Base-by-base conservation (phyloP, 2,329 filamentous ascomycete species). In the Aureobasidium musti region DNA sequence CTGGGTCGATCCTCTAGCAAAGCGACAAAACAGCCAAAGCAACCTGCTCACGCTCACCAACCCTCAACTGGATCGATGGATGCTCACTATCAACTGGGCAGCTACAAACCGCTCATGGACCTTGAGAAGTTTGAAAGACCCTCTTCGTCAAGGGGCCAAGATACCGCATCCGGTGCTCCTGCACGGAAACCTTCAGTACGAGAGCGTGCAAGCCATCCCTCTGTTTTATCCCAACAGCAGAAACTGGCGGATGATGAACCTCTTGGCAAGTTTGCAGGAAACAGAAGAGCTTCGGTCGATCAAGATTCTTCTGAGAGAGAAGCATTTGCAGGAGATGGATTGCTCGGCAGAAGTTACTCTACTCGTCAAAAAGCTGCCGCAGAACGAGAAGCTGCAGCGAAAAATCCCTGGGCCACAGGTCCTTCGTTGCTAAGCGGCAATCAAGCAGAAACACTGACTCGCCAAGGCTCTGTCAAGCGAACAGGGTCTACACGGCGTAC, bases 51-150 rank as follows among this genome's bases (percentile, higher is more conserved):
- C 28, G 39, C 47, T 10, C 66, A 69, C 39, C 68, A 69, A 30
- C 64, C 67, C 30, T 67, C 65, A 45, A 72, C 72, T 50, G 53
- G 56, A 28, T 82, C 80, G 13, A 75, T 78, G 33, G 78, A 82
- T 76, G 71, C 85, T 79, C 65, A 90, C 82, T 81, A 86, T 79
- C 72, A 88, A 67, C 74, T 91, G 61, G 89, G 89, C 5, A 83
- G 85, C 1, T 90, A 90, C 75, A 82, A 86, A 70, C 89, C 91
- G 0, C 77, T 92, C 3, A 76, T 92, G 10, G 87, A 91, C 68
- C 78, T 87, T 73, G 80, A 83, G 45, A 81, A 83, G 8, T 86
- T 89, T 71, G 82, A 85, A 67, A 83, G 66, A 26, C 68, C 68
- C 60, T 78, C 82, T 66, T 76, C 79, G 66, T 71, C 77, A 19